Conservation (phyloP, 495 filamentous ascomycete genomes). For the Daldinia decipiens region DNA sequence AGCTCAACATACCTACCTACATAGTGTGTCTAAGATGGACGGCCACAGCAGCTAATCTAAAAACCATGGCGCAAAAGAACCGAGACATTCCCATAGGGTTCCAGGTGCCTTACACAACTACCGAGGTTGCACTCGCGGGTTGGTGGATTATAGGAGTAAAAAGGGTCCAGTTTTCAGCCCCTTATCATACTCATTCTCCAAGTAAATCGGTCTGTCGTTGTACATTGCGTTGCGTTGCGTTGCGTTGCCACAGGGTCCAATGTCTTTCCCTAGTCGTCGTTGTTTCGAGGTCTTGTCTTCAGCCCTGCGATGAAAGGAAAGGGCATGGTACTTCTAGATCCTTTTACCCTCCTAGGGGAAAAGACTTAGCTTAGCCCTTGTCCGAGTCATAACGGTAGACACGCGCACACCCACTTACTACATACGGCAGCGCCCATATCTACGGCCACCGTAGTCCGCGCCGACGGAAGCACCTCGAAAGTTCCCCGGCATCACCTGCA, state of each 20-base stretch:
- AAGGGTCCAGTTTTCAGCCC: constrained; percentile 3
- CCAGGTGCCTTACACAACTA: neutral
- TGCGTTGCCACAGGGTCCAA: constrained; percentile 23
- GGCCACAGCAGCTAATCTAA: constrained; percentile 4
- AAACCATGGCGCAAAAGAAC: constrained; percentile 33
- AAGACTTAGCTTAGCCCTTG: neutral
- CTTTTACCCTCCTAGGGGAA: neutral
- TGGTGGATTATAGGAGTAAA: neutral
- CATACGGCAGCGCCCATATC: constrained; percentile 16
- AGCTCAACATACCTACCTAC: neutral
- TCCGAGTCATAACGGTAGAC: neutral
- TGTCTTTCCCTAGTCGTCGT: constrained; percentile 23
- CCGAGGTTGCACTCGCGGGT: neutral
- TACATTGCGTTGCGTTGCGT: neutral
- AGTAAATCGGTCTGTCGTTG: neutral
- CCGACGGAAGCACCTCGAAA: constrained; percentile 25
- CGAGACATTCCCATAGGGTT: constrained; percentile 32
- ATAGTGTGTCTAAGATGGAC: constrained; percentile 17
- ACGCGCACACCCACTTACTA: constrained; percentile 19
- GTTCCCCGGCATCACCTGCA: constrained; percentile 39
- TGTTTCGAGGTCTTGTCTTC: constrained; percentile 19
- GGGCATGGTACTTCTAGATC: constrained; percentile 2
- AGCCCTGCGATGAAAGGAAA: constrained; percentile 14
- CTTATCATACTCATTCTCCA: neutral
- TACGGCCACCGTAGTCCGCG: constrained; percentile 11